A percentile compares a stretch with the other conserved stretches of the same genome.
Conservation (phyloP, 1,284 basidiomycete species). For the Cystobasidium slooffiae region DNA sequence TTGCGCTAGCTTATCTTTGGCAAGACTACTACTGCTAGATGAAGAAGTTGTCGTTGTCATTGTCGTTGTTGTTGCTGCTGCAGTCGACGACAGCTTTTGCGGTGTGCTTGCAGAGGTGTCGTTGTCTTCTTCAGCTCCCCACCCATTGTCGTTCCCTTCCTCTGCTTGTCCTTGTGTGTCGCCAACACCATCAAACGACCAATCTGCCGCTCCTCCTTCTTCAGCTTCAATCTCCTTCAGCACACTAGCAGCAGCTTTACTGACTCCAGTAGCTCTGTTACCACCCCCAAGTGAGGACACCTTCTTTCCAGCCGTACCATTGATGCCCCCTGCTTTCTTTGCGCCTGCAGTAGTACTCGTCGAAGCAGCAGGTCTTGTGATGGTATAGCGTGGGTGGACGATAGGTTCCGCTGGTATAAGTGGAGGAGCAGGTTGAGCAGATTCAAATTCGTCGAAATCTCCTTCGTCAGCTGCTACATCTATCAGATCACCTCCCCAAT, state of each 20-base stretch:
- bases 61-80: not conserved
- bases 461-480: slow-evolving; percentile 87
- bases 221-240: slow-evolving; percentile 33
- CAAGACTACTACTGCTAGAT: not conserved
- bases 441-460: slow-evolving; percentile 63
- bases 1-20: slow-evolving; percentile 41
- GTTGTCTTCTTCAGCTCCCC: not conserved
- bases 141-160: not conserved
- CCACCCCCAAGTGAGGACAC: slow-evolving; percentile 7
- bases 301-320: slow-evolving; percentile 8
- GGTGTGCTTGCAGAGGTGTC: not conserved
- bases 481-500: slow-evolving; percentile 71
- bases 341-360: no score
- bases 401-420: slow-evolving; percentile 16
- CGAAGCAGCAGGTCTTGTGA: slow-evolving; percentile 28
- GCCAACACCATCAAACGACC: slow-evolving; percentile 29
- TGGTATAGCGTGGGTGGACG: slow-evolving; percentile 33
- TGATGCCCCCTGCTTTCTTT: not conserved
- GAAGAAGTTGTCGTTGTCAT: slow-evolving; percentile 7
- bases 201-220: slow-evolving; percentile 33
- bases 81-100: not conserved
- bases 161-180: not conserved
- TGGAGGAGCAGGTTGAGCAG: slow-evolving; percentile 40
- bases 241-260: slow-evolving; percentile 26
- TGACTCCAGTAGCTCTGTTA: slow-evolving; percentile 9